Base-by-base conservation (phyloP, 345 rosid genomes). In the Rhizophora mangle region DNA sequence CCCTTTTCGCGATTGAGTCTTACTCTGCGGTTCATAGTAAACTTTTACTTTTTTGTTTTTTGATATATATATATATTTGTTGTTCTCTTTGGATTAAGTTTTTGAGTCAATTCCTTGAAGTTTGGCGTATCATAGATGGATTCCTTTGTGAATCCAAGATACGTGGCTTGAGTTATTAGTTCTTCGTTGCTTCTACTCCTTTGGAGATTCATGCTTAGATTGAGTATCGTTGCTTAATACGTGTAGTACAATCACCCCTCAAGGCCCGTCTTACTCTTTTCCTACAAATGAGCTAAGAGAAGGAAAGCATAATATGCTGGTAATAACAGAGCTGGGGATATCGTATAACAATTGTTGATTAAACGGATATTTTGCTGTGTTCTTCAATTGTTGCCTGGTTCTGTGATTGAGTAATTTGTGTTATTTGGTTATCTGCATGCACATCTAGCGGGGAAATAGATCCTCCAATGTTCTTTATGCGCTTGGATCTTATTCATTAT, bases 201-300 rank as follows among this genome's bases (percentile, higher is more conserved):
- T 70, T 21, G 31, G 20, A 15, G 21, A 36, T n/a, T 52, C 67
- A 61, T 70, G 15, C 67, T 30, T 34, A 36, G 53, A 70, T 49
- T 18, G 39, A 29, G 60, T 18, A 4, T 69, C 6, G 46, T 67
- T 67, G 32, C 1, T 7, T 29, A n/a, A 55, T 8, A 26, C 29
- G 2, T 29, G 22, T 65, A 49, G 46, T 22, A 27, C 20, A 8
- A 20, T 65, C 37, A 5, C 20, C 43, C 27, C 60, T 52, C 46
- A 20, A 6, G 46, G n/a, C 52, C 29, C 31, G n/a, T 19, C 6
- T 19, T 36, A 37, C 4, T 62, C 6, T 34, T 30, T 34, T 13
- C 26, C n/a, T 37, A 22, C 31, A 43, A 13, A 43, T 43, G 49
- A 43, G 49, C 3, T 13, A 43, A 43, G 15, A 37, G 43, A 37